Evolutionary conservation across 306 rosid species (phyloP).

Genomic region (Macrotyloma uniflorum): DNA sequence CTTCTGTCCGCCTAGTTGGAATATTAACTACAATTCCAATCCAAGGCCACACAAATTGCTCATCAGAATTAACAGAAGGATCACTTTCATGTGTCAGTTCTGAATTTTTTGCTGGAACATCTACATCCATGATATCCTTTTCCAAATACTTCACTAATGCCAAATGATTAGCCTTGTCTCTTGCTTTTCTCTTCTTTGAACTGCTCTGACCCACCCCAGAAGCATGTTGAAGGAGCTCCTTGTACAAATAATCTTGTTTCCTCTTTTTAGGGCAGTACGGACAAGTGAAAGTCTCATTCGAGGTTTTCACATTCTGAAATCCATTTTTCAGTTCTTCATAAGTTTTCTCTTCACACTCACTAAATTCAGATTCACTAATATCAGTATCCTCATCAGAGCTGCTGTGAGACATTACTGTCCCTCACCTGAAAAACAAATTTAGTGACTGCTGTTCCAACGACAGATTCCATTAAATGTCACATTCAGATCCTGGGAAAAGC

Average conservation of each 20-base stretch:
- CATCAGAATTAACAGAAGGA: conserved; percentile 54
- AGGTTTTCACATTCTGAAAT: conserved; percentile 55
- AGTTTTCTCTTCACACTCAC: conserved; percentile 61
- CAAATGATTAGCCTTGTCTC: conserved; percentile 80
- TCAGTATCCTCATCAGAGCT: conserved; percentile 69
- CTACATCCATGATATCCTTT: conserved; percentile 56
- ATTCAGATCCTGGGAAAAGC: not conserved
- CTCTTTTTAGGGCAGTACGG: conserved; percentile 83
- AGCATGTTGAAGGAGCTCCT: conserved; percentile 89
- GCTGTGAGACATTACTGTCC: conserved; percentile 45
- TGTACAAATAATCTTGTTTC: conserved; percentile 62
- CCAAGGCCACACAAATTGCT: conserved; percentile 95
- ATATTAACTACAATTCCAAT: conserved; percentile 80
- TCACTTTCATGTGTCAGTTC: conserved; percentile 44
- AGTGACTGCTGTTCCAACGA: not conserved
- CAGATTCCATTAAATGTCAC: not conserved
- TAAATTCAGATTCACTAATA: conserved; percentile 68
- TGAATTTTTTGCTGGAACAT: conserved; percentile 40
- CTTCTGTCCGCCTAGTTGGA: conserved; percentile 61
- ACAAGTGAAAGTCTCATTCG: conserved; percentile 68
- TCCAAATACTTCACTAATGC: conserved; percentile 78
- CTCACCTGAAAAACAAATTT: conserved; percentile 48
- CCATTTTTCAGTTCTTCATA: conserved; percentile 75
- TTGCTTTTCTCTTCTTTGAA: conserved; percentile 70
- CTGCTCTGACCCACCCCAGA: conserved; percentile 90